Evolutionary conservation across 331 rosid species (phyloP), one percentile per base, ranked within the genome.

Genomic region (Malus hybrid): DNA sequence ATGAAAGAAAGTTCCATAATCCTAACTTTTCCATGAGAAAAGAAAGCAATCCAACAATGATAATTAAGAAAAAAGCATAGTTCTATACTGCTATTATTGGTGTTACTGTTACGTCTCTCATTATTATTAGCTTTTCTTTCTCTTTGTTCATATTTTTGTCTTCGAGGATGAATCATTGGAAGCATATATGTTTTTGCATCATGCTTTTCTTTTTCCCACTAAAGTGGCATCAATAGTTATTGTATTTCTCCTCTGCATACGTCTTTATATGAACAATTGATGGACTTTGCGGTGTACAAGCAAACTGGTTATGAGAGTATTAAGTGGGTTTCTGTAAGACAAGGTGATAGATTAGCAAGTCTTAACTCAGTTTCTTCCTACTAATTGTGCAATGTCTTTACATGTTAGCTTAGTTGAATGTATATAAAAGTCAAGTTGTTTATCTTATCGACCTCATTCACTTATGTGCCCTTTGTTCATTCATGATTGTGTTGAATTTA

Each of bases 1-100:
- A 90, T 78, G 91, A 94, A 92, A 86, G 97, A 90, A 78, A 88
- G 98, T 81, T 78, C 46, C 63, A 20, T 12, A 34, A 34, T 15
- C 33, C 67, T 60, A 36, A 63, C 55, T 1, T 48, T 73, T 11
- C 58, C 64, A 62, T 65, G 24, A 33, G 16, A 53, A 69, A 73
- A 46, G 24, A 14, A 66, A 72, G 42, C 28, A 71, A 12, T 29
- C 56, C 16, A 22, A 60, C 22, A 34, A 60, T 33, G 19, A n/a
- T 57, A 57, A 2, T 5, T 34, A 57, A 13, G 30, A 50, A 33
- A 18, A 10, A 28, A 18, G 34, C 20, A 10, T 24, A 39, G 6
- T 5, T 53, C 13, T 70, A 19, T 69, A 52, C 46, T 52, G 46
- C 74, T 32, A 24, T 32, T 10, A 10, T 56, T n/a, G 29, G 48